These are phyloP conservation scores for Dispira parvispora DNA, from an alignment of 192 early-diverging fungal genomes.

Conservation along the genomic window DNA sequence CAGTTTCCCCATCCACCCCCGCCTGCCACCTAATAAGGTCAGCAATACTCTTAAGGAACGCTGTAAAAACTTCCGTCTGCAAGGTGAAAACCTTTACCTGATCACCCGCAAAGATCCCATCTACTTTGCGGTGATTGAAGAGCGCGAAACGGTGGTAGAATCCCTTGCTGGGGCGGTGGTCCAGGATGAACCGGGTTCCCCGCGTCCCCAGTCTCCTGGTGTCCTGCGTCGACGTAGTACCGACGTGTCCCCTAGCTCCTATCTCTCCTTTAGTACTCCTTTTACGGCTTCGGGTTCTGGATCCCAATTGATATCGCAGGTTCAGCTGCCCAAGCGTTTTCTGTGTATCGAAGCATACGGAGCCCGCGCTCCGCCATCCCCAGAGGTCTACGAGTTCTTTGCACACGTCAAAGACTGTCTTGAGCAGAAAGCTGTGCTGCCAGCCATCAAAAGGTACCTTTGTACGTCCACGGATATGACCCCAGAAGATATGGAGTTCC, in stretches of 20 bases:
- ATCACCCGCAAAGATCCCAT: constrained; percentile 8
- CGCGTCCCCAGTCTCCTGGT: neutral
- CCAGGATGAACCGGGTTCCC: neutral
- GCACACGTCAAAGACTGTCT: neutral
- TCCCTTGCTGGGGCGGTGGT: neutral
- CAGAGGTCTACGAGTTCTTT: neutral
- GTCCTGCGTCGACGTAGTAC: too few relatives aligned
- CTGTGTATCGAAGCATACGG: constrained; percentile 10
- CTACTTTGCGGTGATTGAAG: constrained; percentile 5
- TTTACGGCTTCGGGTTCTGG: neutral
- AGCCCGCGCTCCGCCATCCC: neutral
- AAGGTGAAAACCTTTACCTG: neutral
- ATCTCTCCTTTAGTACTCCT: too few relatives aligned
- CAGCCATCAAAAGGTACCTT: neutral
- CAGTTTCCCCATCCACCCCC: constrained; percentile 4
- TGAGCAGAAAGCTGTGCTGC: constrained; percentile 2
- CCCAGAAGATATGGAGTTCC: constrained; percentile 3
- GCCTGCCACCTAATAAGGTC: neutral
- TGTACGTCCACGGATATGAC: neutral
- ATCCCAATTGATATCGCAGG: neutral
- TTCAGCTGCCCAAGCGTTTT: constrained; percentile 1
- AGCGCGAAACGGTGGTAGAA: neutral
- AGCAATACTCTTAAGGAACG: neutral
- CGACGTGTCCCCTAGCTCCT: too few relatives aligned
- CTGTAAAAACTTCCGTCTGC: neutral